These are phyloP conservation scores for Cephalotrichum gorgonifer DNA, from an alignment of 2,329 filamentous ascomycete species.

Conservation along the genomic window DNA sequence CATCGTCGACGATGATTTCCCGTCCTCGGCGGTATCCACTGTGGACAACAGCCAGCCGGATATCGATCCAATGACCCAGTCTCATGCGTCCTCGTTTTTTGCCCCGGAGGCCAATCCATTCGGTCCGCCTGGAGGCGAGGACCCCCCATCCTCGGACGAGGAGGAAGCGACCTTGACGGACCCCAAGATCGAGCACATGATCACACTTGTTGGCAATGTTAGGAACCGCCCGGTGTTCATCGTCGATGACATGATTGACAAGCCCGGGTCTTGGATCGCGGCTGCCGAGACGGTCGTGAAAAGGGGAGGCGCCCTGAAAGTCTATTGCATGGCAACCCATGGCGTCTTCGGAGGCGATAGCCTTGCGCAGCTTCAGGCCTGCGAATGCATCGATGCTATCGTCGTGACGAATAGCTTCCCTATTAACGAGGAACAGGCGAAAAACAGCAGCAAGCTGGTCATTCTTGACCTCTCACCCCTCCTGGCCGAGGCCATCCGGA, in stretches of 20 bases:
- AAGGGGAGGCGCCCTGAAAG: constrained; percentile 79
- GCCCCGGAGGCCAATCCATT: constrained; percentile 54
- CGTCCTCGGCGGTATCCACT: constrained; percentile 63
- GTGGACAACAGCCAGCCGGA: constrained; percentile 54
- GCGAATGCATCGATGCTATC: constrained; percentile 87
- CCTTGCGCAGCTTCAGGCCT: constrained; percentile 80
- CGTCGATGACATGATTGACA: constrained; percentile 98
- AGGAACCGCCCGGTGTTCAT: constrained; percentile 82
- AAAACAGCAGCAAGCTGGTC: constrained; percentile 69
- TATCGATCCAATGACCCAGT: constrained; percentile 76
- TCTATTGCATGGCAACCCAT: constrained; percentile 96
- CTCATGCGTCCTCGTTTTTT: constrained; percentile 71
- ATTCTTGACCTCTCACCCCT: constrained; percentile 83
- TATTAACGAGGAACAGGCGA: constrained; percentile 64
- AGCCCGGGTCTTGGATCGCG: constrained; percentile 91
- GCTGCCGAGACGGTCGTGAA: constrained; percentile 96
- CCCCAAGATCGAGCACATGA: constrained; percentile 79
- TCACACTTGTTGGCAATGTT: constrained; percentile 95
- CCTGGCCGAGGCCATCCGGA: constrained; percentile 81
- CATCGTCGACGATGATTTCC: constrained; percentile 88
- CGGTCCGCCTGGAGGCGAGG: constrained; percentile 69
- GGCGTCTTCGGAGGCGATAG: constrained; percentile 87
- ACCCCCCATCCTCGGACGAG: constrained; percentile 73
- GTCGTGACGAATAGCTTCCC: constrained; percentile 97
- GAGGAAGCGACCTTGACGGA: constrained; percentile 85